These are phyloP conservation scores for Dactylellina sp. DNA, from an alignment of 2,329 filamentous ascomycete genomes.

Conservation along the genomic window DNA sequence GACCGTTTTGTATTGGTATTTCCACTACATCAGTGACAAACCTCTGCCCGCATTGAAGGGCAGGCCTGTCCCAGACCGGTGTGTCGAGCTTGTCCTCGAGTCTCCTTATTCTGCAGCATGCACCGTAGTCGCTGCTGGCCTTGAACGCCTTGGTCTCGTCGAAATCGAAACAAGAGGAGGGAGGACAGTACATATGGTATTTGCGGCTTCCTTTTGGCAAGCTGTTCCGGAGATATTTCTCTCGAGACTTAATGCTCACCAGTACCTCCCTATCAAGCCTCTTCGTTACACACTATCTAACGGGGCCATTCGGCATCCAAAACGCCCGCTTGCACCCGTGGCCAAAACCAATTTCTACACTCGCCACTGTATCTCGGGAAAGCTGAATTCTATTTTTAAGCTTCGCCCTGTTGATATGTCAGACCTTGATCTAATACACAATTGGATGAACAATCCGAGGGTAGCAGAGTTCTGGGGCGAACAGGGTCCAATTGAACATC, in stretches of 20 bases:
- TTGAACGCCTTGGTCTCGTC: conserved; percentile 41
- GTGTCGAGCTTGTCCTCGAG: conserved; percentile 36
- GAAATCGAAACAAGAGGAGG: conserved; percentile 20
- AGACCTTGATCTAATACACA: conserved; percentile 78
- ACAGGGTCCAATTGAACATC: conserved; percentile 69
- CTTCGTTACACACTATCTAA: conserved; percentile 83
- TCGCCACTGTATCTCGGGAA: conserved; percentile 78
- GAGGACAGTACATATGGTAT: conserved; percentile 18
- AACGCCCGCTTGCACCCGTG: conserved; percentile 86
- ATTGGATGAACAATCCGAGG: conserved; percentile 88
- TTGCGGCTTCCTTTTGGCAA: conserved; percentile 80
- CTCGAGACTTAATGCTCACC: conserved; percentile 63
- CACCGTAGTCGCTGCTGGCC: background rate
- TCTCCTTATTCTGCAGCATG: background rate
- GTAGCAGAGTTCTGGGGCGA: conserved; percentile 87
- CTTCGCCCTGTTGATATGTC: conserved; percentile 71
- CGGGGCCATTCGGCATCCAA: conserved; percentile 79
- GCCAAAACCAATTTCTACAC: conserved; percentile 94
- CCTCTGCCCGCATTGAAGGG: conserved; percentile 5
- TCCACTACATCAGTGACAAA: conserved; percentile 24
- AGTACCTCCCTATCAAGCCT: conserved; percentile 71
- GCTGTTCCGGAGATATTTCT: conserved; percentile 86
- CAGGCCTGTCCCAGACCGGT: conserved; percentile 40
- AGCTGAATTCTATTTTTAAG: conserved; percentile 81
- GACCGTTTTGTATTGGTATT: conserved; percentile 42